Evolutionary conservation across 2,329 filamentous ascomycete genomes (phyloP), one percentile per base, ranked within the genome.

Genomic region (Sporothrix inflata): DNA sequence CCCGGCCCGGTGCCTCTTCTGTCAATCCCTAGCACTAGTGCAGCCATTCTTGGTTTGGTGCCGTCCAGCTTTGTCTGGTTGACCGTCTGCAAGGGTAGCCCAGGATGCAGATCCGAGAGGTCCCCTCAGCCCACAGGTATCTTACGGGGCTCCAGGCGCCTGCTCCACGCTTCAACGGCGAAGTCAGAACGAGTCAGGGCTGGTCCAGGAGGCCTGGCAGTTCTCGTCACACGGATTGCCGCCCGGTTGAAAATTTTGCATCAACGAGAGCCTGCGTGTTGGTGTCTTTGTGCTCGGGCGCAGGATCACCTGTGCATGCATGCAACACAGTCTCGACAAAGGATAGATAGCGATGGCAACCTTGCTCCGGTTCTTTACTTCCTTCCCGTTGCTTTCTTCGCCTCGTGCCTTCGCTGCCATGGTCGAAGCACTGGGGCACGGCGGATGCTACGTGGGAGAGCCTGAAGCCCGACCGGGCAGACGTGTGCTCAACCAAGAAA

Each of bases 11-110:
- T 60, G 68, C 53, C 51, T 69, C 38, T 49, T 70, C 21, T 70
- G 68, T 51, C 55, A 63, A 51, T 63, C 55, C 19, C 40, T 51
- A 51, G 68, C 68, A 40, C 68, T 61, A 63, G 68, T 34, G 53
- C 55, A 16, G 42, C 68, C 68, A 40, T 60, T 49, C 67, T 57
- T 47, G 53, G 68, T 16, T 34, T 57, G 51, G 21, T 47, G 30
- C 53, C 21, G 65, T 40, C n/a, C 65, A 68, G 42, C 24, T 66
- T 66, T 34, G 11, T 21, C 24, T 49, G 42, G 42, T 12, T 51
- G 45, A n/a, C 42, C 14, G 57, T 12, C 42, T 67, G 51, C 51
- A 60, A 57, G 47, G 67, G 30, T 27, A 30, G 38, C 8, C 34
- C 47, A 69, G 67, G 49, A 40, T 40, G 51, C 51, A 45, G 67